Base-by-base conservation (phyloP, 441 rosid genomes). In the Arabidopsis hybrid region DNA sequence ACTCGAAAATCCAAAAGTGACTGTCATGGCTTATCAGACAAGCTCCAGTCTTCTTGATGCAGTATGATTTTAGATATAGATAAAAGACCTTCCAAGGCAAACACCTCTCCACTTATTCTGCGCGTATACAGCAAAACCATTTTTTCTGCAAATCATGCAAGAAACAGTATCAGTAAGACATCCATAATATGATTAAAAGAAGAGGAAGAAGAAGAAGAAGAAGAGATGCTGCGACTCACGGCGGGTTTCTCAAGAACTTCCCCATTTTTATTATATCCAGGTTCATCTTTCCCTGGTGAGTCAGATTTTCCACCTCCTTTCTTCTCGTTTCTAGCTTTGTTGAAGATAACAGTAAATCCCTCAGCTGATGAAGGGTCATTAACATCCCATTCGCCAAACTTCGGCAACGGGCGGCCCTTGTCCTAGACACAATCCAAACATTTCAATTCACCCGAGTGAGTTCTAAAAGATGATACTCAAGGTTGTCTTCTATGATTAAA, bases 351-450 rank as follows among this genome's bases (percentile, higher is more conserved):
- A 10, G 98, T 89, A 77, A 88, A 93, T 60, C 97, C 98, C 83
- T 93, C 98, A 32, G 97, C 98, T 17, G 98, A 88, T 52, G 96
- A 81, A 8, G 96, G 96, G 75, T 90, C 89, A 65, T 90, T 92
- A 17, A 89, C 95, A 84, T 93, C 95, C 97, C 98, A 93, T 75
- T 93, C 98, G 10, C 98, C 98, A 64, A 93, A 93, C 84, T 91
- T 91, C 31, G 98, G 98, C 84, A 93, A 81, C 11, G 98, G 95
- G 11, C 78, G 90, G 72, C 89, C 95, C 82, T 82, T 89, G 18
- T 88, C 95, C 97, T 89, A 80, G 36, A 52, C 46, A 67, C 31
- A 74, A 58, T 36, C 46, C 7, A 70, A 60, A 71, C 58, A 35
- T 8, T 21, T 9, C 5, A 43, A 6, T 58, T 13, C 55, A 58